Evolutionary conservation across 306 rosid species (phyloP), one percentile per base, ranked within the genome.

Genomic region (Prunus persica): DNA sequence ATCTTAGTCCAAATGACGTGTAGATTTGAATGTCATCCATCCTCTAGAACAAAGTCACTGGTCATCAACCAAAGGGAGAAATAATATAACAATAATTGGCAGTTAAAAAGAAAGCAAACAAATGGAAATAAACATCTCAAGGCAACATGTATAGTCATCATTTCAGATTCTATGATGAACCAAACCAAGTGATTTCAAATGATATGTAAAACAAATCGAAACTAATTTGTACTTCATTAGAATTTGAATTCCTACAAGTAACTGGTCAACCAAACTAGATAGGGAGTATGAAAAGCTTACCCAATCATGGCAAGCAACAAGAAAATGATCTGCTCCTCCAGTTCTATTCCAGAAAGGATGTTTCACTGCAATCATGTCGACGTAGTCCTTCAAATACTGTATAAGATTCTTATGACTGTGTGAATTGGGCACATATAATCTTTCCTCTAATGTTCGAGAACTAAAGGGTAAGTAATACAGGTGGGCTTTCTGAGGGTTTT

Each of bases 301-400:
- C 99, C 99, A 95, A 76, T 95, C 99, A 70, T 95, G 99, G 89
- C 99, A 92, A 70, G 99, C 99, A 81, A 85, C 99, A 19, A 92
- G 92, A 56, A 95, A 95, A 82, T 95, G 99, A 80, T 95, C 98
- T 46, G 98, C 84, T 63, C 99, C 99, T 46, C 83, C 82, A 25
- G 96, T 91, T 86, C 97, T 88, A 58, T 92, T 95, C 97, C 97
- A 95, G 83, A 82, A 88, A 69, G 97, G 92, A 85, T 95, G 82
- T 70, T 91, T 92, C 43, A 77, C 80, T 2, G 86, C 78, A 82
- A 95, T 87, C 79, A 76, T 51, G 74, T 89, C 80, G 81, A 88
- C 78, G 61, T 90, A 83, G 56, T 84, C 77, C 82, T 80, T 86
- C 91, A 92, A 89, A 84, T 81, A 89, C 68, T 84, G 72, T 63